Evolutionary conservation across 768 basidiomycete genomes (phyloP), one percentile per base, ranked within the genome.

Genomic region (Suillus plorans): DNA sequence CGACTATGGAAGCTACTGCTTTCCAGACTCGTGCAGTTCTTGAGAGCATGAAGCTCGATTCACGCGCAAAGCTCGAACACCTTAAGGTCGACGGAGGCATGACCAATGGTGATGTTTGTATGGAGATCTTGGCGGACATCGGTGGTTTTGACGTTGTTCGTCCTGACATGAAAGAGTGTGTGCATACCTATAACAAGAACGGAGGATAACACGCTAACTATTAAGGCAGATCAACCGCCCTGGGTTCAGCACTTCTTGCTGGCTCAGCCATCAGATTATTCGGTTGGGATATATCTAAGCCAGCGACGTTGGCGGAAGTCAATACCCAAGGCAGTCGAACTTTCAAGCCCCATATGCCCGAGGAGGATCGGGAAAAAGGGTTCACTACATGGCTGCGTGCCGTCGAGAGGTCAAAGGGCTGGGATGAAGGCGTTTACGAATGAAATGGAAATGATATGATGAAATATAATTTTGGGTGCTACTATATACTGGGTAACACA

Each of bases 21-120:
- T 99, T 90, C 82, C 96, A 98, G 78, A 97, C 97, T 14, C 87
- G 92, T 64, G 97, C 94, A 9, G 93, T 99, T 69, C 84, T 99
- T 57, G 95, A 98, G 75, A 91, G 92, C 72, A 99, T 99, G 91
- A 89, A 92, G 74, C 80, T 91, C 62, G 97, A 99, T 78, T 90
- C 92, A n/a, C 85, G 84, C 18, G 81, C 82, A 5, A 88, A 91
- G 56, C 83, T 97, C 62, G 89, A 90, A 72, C 85, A 91, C 69
- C 87, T 99, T 67, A 96, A 91, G 75, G 97, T 99, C 42, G 97
- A 99, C 75, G 97, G 97, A n/a, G 95, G 95, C 18, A 96, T 97
- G 91, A 97, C 95, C 13, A 97, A 96, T 68, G 92, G 93, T 41
- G 94, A 97, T 72, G 76, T 92, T 36, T 92, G 89, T 63, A 94